Percentiles rank a stretch among this genome's conserved stretches.
phyloP scores from a whole-genome alignment of 2,329 filamentous ascomycete genomes.

The Xylariomycetidae sp. region DNA sequence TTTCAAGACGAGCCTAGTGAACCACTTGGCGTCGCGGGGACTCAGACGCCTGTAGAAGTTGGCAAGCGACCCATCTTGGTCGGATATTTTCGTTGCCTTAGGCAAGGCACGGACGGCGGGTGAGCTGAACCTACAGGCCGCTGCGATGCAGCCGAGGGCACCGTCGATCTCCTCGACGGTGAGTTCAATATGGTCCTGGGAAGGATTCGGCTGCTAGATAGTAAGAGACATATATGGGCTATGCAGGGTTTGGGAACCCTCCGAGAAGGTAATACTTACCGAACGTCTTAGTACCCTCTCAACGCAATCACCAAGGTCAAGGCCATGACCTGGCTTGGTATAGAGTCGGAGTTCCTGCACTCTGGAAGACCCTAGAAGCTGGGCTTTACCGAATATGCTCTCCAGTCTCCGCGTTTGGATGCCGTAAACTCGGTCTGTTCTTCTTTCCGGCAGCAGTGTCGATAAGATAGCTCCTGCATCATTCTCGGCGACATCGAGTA shows the following conservation, averaged over 20 bases:
- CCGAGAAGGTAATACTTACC: too few relatives aligned
- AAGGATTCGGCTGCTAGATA: too few relatives aligned
- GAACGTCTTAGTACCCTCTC: constrained; percentile 57
- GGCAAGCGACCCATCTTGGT: constrained; percentile 42
- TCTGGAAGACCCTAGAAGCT: constrained; percentile 59
- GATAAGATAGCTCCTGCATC: constrained; percentile 63
- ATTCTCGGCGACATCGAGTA: constrained; percentile 51
- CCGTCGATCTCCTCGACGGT: constrained; percentile 68
- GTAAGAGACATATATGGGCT: neutral
- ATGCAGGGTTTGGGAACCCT: too few relatives aligned
- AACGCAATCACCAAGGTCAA: constrained; percentile 68
- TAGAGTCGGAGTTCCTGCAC: constrained; percentile 58
- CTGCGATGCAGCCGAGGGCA: constrained; percentile 60
- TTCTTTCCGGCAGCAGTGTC: constrained; percentile 66
- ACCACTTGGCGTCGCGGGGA: constrained; percentile 76
- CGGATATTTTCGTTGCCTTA: constrained; percentile 17
- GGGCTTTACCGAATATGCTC: constrained; percentile 59
- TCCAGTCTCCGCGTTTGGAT: constrained; percentile 58
- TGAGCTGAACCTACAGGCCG: constrained; percentile 64
- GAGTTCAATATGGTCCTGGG: constrained; percentile 35
- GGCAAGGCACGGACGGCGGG: constrained; percentile 42
- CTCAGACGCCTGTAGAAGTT: constrained; percentile 53
- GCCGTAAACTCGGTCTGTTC: constrained; percentile 72
- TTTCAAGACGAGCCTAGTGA: constrained; percentile 75
- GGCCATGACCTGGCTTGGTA: constrained; percentile 45